These are phyloP conservation scores for Flaveria sonorensis DNA, from an alignment of 129 eudicot species.

Conservation along the genomic window DNA sequence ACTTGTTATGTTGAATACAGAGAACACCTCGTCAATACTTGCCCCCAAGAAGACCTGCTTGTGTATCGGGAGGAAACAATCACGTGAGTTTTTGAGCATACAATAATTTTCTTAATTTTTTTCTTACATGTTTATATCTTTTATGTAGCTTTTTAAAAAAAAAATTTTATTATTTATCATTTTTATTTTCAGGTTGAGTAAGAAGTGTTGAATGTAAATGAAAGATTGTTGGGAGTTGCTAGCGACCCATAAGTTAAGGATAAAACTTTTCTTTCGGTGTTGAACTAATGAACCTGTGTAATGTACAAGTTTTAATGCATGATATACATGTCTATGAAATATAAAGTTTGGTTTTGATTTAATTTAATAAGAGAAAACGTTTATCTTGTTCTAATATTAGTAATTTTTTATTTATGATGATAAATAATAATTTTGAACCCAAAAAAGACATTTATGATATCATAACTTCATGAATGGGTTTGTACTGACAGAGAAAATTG, in stretches of 20 bases:
- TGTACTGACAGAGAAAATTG: no score
- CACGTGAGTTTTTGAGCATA: conserved; percentile 29
- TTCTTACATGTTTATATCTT: neutral
- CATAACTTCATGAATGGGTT: no score
- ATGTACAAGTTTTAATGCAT: conserved; percentile 27
- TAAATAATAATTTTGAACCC: no score
- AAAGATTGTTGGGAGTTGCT: conserved; percentile 22
- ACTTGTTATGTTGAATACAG: conserved; percentile 28
- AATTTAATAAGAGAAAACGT: neutral
- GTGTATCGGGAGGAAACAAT: conserved; percentile 56
- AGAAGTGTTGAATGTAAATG: conserved; percentile 20
- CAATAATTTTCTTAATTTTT: neutral
- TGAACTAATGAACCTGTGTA: conserved; percentile 20
- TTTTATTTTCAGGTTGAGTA: conserved; percentile 34
- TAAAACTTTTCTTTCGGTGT: conserved; percentile 16
- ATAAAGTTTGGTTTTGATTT: neutral
- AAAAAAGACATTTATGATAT: no score
- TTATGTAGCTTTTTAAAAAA: neutral
- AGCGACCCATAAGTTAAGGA: conserved; percentile 19
- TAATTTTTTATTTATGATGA: no score
- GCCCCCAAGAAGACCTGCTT: conserved; percentile 88
- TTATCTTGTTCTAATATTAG: no score
- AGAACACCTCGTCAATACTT: conserved; percentile 81
- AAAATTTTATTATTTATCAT: neutral
- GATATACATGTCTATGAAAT: conserved; percentile 16